Evolutionary conservation across 345 rosid genomes (phyloP).

Genomic region (Psidium friedrichsthalianum): DNA sequence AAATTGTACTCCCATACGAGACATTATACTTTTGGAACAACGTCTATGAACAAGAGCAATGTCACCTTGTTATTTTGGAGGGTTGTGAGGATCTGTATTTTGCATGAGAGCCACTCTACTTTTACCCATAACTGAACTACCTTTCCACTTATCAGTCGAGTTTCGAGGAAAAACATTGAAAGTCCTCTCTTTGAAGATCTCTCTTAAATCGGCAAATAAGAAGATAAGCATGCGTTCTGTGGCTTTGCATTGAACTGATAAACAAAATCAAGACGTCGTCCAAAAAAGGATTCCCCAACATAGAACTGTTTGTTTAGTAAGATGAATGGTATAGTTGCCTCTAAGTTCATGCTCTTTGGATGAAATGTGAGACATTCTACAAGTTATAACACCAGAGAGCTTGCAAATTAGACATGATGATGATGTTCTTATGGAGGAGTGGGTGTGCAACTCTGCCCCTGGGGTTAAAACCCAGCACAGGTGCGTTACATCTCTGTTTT

Average conservation of each 20-base stretch:
- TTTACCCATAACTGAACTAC: not conserved
- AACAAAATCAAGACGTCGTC: not conserved
- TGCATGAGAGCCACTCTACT: not conserved
- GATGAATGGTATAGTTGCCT: not conserved
- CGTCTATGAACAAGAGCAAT: not conserved
- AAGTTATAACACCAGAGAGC: not conserved
- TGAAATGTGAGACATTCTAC: not conserved
- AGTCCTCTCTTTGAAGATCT: not conserved
- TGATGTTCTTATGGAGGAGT: not conserved
- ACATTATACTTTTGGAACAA: not conserved
- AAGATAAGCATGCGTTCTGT: not conserved
- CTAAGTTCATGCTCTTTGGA: not conserved
- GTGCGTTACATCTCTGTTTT: not conserved
- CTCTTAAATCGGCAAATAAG: not conserved
- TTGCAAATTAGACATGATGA: not conserved
- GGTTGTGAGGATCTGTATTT: not conserved
- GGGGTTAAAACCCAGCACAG: not conserved
- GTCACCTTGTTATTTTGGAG: not conserved
- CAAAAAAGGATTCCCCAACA: not conserved
- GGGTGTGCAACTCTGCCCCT: not conserved
- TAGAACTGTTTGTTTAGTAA: not conserved
- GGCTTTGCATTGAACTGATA: not conserved
- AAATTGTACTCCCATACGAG: not conserved
- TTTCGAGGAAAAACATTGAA: not conserved
- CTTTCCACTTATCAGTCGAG: not conserved